These are phyloP conservation scores for Phytophthora ohioensis DNA, from an alignment of 352 stramenopile species.

Conservation along the genomic window DNA sequence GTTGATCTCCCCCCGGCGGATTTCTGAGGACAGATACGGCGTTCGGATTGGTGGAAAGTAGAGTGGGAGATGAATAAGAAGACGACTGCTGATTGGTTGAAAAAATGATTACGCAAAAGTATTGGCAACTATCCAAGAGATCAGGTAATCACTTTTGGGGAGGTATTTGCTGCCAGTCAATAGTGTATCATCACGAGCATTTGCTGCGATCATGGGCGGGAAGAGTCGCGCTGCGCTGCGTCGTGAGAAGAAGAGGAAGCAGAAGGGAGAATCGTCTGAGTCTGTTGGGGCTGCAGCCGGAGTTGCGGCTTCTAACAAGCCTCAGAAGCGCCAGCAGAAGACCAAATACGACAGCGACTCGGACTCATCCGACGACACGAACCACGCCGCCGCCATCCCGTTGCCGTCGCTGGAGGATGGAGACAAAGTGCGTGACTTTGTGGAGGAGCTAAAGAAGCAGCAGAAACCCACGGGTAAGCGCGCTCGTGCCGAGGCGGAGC, in stretches of 20 bases:
- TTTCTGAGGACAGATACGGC: constrained; percentile 13
- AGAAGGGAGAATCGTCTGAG: constrained; percentile 13
- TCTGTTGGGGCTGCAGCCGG: not conserved
- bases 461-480: constrained; percentile 50
- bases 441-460: constrained; percentile 51
- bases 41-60: constrained; percentile 49
- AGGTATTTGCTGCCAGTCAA: constrained; percentile 23
- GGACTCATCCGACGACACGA: constrained; percentile 51
- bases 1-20: constrained; percentile 16
- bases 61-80: constrained; percentile 3
- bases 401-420: constrained; percentile 74
- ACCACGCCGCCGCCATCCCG: constrained; percentile 49
- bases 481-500: constrained; percentile 58
- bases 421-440: constrained; percentile 70
- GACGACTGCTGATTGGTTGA: constrained; percentile 24
- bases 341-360: constrained; percentile 53
- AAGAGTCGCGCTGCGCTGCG: constrained; percentile 53
- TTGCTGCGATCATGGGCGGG: constrained; percentile 39
- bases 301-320: not conserved
- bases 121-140: not conserved
- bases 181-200: constrained; percentile 3
- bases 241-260: constrained; percentile 55
- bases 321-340: constrained; percentile 26
- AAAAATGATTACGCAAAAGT: constrained; percentile 6
- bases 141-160: constrained; percentile 9